Base-by-base conservation (phyloP, 1,284 basidiomycete genomes). In the Rhizoctonia solani region DNA sequence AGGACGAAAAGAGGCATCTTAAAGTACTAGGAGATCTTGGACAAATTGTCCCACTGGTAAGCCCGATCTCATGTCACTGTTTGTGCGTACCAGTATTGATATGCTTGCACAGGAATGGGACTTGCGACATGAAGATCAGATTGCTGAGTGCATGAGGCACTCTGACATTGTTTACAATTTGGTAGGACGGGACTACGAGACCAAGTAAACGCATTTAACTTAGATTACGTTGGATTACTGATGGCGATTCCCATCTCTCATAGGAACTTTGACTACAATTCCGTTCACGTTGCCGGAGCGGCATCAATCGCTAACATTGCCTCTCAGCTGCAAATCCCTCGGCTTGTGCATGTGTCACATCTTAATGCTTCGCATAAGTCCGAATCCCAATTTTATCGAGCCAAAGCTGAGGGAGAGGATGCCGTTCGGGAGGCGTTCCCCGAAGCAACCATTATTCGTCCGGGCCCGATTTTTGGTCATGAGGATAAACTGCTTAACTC, bases 81-180 rank as follows among this genome's bases (percentile, higher is more conserved):
- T 27, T 16, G 25, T 23, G 21, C n/a, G 54, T 19, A 23, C 16
- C 30, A 16, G n/a, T 58, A 44, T 21, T 32, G 13, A 42, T 69
- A 68, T 52, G 54, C 42, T 4, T 34, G 25, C 5, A 11, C 72
- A 95, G 93, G 97, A 98, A 85, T 98, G 94, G 92, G 93, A 97
- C 76, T 82, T 95, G 30, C 84, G 92, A 67, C 88, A 90, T 74
- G 89, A 93, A 71, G 82, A 88, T 67, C 94, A 96, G 76, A 98
- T 96, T 73, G 90, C 88, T 67, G 95, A 98, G 78, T 97, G 94
- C 77, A 77, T 99, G 72, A 85, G 93, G 73, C 94, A 98, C 79
- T 99, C 97, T 32, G 93, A 99, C 77, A 92, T 91, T 4, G 97
- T 98, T n/a, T 95, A 93, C 82, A 97, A 96, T 81, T 85, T 96